phyloP scores from a whole-genome alignment of 495 filamentous ascomycete genomes.

The Aspergillus asperescens region DNA sequence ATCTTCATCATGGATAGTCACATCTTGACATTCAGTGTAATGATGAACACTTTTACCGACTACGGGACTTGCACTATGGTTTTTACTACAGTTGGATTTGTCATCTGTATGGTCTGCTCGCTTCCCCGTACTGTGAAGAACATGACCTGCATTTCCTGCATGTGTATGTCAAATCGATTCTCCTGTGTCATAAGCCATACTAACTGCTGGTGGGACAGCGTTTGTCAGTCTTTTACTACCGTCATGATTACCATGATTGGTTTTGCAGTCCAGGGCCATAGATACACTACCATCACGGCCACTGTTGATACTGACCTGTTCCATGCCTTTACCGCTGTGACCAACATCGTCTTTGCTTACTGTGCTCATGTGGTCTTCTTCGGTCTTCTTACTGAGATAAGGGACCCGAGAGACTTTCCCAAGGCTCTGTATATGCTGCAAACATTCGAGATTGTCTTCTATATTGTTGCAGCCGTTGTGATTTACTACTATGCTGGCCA shows the following conservation, averaged over 20 bases:
- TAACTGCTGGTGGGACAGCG: constrained; percentile 11
- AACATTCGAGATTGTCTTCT: constrained; percentile 59
- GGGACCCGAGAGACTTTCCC: constrained; percentile 58
- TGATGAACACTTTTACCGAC: constrained; percentile 61
- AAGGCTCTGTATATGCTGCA: constrained; percentile 65
- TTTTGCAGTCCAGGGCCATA: constrained; percentile 47
- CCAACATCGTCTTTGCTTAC: constrained; percentile 52
- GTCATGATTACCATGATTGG: constrained; percentile 70
- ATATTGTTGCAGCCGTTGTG: constrained; percentile 60
- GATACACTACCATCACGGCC: constrained; percentile 23
- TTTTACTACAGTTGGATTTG: constrained; percentile 59
- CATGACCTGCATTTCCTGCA: constrained; percentile 59
- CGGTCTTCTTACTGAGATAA: constrained; percentile 73
- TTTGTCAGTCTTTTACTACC: constrained; percentile 33
- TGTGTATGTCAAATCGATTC: constrained; percentile 38
- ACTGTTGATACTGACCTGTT: constrained; percentile 30
- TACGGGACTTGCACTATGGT: constrained; percentile 65
- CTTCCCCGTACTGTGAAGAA: constrained; percentile 64
- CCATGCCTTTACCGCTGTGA: constrained; percentile 40
- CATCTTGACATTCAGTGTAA: constrained; percentile 63
- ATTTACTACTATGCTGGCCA: constrained; percentile 68
- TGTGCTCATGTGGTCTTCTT: constrained; percentile 70
- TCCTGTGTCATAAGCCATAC: constrained; percentile 23
- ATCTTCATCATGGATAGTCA: constrained; percentile 76
- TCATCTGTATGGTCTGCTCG: constrained; percentile 57